phyloP scores from a whole-genome alignment of 345 rosid genomes.

The Punica granatum region DNA sequence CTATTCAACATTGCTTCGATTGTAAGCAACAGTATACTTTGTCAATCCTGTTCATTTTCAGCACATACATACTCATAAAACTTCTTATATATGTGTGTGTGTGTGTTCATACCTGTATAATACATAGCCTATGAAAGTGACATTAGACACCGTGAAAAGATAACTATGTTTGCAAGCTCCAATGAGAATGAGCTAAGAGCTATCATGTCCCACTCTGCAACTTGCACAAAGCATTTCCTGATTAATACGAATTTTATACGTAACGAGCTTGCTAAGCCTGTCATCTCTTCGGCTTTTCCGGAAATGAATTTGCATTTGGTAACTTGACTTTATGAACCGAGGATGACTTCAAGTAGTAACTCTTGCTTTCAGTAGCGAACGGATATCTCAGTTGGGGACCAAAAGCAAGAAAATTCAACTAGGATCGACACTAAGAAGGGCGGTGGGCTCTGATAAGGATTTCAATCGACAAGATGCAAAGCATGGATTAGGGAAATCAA shows the following conservation, averaged over 20 bases:
- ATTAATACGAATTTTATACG: not conserved
- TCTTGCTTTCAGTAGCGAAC: not conserved
- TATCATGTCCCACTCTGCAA: not conserved
- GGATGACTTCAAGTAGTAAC: not conserved
- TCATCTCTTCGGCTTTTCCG: not conserved
- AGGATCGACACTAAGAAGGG: not conserved
- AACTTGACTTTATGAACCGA: not conserved
- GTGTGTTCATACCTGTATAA: not conserved
- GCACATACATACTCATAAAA: not conserved
- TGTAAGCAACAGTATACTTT: not conserved
- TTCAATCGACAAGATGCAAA: slow-evolving; percentile 14
- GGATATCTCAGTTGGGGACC: not conserved
- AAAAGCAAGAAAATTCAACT: not conserved
- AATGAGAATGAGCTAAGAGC: not conserved
- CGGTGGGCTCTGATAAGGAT: slow-evolving; percentile 31
- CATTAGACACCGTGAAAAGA: not conserved
- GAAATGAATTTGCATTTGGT: not conserved
- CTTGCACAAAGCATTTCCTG: not conserved
- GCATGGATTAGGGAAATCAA: slow-evolving; percentile 10
- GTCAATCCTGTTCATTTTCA: not conserved
- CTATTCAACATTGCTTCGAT: slow-evolving; percentile 1
- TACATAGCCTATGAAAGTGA: not conserved
- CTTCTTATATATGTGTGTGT: not conserved
- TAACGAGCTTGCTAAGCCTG: not conserved
- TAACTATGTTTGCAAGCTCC: not conserved